These are phyloP conservation scores for Alternaria gansuensis DNA, from an alignment of 2,329 filamentous ascomycete genomes.

Conservation along the genomic window DNA sequence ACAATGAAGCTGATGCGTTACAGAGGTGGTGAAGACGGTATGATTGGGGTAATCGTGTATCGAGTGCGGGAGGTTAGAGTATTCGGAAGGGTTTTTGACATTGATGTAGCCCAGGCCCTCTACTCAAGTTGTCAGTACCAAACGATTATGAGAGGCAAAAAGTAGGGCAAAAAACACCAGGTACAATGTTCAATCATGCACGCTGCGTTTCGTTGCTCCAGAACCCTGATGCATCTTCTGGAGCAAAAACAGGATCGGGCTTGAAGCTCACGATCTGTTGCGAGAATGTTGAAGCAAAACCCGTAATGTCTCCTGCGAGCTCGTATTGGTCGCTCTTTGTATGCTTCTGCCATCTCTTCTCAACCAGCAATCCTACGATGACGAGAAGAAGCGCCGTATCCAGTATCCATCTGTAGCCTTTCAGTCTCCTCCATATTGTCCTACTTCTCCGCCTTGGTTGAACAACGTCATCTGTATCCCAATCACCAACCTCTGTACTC, in stretches of 20 bases:
- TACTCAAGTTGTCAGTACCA: conserved; percentile 16
- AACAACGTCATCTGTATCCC: conserved; percentile 27
- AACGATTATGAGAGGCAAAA: neutral
- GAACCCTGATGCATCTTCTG: conserved; percentile 42
- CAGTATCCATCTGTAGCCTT: conserved; percentile 38
- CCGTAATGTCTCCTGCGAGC: conserved; percentile 43
- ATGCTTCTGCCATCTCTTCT: conserved; percentile 34
- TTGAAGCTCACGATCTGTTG: conserved; percentile 45
- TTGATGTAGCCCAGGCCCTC: conserved; percentile 47
- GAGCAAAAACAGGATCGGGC: conserved; percentile 38
- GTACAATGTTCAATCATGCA: conserved; percentile 47
- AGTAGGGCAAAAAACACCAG: conserved; percentile 27
- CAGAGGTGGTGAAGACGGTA: conserved; percentile 45
- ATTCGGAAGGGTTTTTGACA: conserved; percentile 33
- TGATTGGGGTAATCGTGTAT: conserved; percentile 46
- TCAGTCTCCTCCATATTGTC: conserved; percentile 27
- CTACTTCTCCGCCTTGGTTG: conserved; percentile 20
- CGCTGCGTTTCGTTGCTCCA: conserved; percentile 43
- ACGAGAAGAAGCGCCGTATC: conserved; percentile 43
- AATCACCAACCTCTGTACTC: conserved; percentile 43
- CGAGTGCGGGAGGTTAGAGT: conserved; percentile 42
- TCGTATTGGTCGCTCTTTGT: conserved; percentile 31
- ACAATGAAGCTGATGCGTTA: conserved; percentile 50
- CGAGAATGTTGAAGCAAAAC: conserved; percentile 48
- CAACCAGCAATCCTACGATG: conserved; percentile 40